Evolutionary conservation across 2,329 filamentous ascomycete species (phyloP).

Genomic region (Endothia cerciana): DNA sequence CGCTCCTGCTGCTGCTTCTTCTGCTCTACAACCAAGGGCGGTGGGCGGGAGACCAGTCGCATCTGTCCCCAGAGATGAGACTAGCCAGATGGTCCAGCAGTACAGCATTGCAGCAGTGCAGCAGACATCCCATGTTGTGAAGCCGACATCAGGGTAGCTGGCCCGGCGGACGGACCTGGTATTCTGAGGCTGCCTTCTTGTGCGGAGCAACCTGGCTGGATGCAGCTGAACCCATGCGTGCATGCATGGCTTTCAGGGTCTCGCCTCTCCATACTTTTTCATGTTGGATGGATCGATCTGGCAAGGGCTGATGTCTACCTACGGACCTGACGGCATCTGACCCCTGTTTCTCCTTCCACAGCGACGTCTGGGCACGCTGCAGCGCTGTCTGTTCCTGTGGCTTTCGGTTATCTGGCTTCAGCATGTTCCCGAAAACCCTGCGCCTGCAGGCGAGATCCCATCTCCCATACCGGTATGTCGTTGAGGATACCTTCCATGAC

Average conservation of each 20-base stretch:
- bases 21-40: not conserved
- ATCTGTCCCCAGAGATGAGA: not conserved
- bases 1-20: not conserved
- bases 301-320: slow-evolving; percentile 1
- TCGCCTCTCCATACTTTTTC: not conserved
- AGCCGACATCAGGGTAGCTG: not conserved
- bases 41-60: not conserved
- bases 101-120: too few species aligned
- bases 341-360: not conserved
- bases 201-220: not conserved
- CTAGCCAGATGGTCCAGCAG: not conserved
- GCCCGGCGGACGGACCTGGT: not conserved
- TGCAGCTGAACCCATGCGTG: not conserved
- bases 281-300: slow-evolving; percentile 1
- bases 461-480: slow-evolving; percentile 4
- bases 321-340: too few species aligned
- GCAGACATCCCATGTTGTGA: not conserved
- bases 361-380: not conserved
- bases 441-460: slow-evolving; percentile 19
- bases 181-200: not conserved
- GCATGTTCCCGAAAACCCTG: slow-evolving; percentile 26
- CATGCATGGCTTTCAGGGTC: slow-evolving; percentile 2
- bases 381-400: slow-evolving; percentile 17
- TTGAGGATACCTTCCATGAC: slow-evolving; percentile 14
- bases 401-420: slow-evolving; percentile 28